Conservation (phyloP, 108 stramenopile species). For the Stephanodiscus minutulus region DNA sequence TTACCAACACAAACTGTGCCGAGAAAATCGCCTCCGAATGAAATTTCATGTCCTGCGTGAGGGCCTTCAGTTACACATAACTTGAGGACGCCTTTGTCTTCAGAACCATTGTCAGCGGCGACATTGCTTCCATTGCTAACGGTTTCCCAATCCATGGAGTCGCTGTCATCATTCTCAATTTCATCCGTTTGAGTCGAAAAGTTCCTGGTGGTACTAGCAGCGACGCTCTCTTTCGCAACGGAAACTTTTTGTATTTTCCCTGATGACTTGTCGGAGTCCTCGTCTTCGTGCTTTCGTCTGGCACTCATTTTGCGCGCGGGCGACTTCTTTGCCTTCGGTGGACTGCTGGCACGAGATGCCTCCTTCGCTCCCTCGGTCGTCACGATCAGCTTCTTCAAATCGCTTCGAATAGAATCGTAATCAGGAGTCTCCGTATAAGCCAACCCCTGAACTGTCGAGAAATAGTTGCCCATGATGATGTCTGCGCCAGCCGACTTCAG, state of each 20-base stretch:
- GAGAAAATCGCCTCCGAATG: constrained; percentile 29
- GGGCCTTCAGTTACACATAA: constrained; percentile 37
- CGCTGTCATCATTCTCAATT: constrained; percentile 19
- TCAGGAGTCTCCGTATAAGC: constrained; percentile 65
- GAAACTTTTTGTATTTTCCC: constrained; percentile 22
- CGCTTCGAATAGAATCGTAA: constrained; percentile 52
- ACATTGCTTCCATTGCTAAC: constrained; percentile 17
- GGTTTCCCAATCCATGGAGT: constrained; percentile 49
- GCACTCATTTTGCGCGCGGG: constrained; percentile 8
- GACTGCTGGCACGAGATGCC: background rate
- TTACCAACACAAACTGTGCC: constrained; percentile 31
- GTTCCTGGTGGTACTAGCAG: constrained; percentile 11
- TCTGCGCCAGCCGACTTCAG: constrained; percentile 35
- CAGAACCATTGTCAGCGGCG: background rate
- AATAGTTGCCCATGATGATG: constrained; percentile 46
- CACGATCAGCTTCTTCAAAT: constrained; percentile 33
- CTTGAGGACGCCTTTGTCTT: constrained; percentile 26
- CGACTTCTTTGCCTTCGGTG: constrained; percentile 2
- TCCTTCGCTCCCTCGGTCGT: constrained; percentile 13
- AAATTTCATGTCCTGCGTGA: constrained; percentile 17
- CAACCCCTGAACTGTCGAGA: constrained; percentile 50
- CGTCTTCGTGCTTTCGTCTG: background rate
- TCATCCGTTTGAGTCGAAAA: constrained; percentile 19
- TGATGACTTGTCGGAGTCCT: constrained; percentile 1
- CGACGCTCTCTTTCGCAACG: constrained; percentile 1